phyloP scores from a whole-genome alignment of 176 grass and related monocot genomes.

The Neostapfia colusana region DNA sequence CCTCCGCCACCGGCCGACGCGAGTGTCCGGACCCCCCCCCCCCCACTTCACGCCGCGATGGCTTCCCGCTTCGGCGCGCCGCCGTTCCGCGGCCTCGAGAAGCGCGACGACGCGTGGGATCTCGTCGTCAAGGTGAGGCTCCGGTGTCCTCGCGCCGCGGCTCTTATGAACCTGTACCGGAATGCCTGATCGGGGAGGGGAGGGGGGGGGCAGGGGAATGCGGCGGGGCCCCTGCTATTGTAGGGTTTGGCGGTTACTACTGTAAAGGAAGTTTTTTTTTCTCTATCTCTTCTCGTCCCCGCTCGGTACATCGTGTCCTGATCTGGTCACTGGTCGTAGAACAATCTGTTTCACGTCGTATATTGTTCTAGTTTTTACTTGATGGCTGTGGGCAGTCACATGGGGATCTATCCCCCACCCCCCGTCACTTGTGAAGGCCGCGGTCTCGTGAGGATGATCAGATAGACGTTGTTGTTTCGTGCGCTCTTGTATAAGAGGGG shows the following conservation, averaged over 20 bases:
- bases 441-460: background rate
- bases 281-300: background rate
- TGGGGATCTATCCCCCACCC: background rate
- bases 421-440: background rate
- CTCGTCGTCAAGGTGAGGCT: slow-evolving; percentile 61
- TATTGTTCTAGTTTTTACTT: background rate
- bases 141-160: background rate
- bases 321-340: background rate
- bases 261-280: background rate
- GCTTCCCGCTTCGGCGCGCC: background rate
- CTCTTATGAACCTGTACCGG: too few species aligned
- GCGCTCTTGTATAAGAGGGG: background rate
- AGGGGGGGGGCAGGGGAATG: background rate
- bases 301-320: background rate
- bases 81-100: background rate
- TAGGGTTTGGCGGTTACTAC: slow-evolving; percentile 21
- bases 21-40: background rate
- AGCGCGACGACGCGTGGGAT: slow-evolving; percentile 24
- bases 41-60: slow-evolving; percentile 35
- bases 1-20: background rate
- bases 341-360: background rate
- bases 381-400: background rate
- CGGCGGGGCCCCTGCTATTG: background rate
- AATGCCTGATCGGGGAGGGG: background rate
- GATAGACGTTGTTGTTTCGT: background rate